These are phyloP conservation scores for Ganoderma leucocontextum DNA, from an alignment of 1,284 basidiomycete genomes.

Conservation along the genomic window DNA sequence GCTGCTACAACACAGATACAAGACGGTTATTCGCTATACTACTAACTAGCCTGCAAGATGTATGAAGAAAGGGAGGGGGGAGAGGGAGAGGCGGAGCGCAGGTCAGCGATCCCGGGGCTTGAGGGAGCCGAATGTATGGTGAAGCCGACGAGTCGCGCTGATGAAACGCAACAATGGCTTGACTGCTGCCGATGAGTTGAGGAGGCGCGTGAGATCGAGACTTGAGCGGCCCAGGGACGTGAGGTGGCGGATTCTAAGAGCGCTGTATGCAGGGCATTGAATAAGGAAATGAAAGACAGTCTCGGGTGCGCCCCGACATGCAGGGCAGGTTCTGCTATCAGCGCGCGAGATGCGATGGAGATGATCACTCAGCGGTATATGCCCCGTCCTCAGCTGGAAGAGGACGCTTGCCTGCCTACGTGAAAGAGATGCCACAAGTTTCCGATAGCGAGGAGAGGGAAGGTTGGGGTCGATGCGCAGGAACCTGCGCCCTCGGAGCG, in stretches of 20 bases:
- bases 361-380: constrained; percentile 39
- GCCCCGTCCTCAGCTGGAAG: constrained; percentile 41
- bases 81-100: no score
- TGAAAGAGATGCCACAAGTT: constrained; percentile 10
- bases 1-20: no score
- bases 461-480: constrained; percentile 17
- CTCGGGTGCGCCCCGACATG: constrained; percentile 17
- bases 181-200: no score
- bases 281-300: constrained; percentile 40
- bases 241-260: constrained; percentile 2
- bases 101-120: no score
- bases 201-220: background rate
- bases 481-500: background rate
- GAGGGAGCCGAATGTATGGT: no score
- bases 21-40: no score
- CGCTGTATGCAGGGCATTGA: constrained; percentile 29
- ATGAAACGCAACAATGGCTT: no score
- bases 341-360: constrained; percentile 34
- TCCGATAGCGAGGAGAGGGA: constrained; percentile 22
- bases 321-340: constrained; percentile 34
- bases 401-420: constrained; percentile 34
- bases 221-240: constrained; percentile 2
- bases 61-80: no score
- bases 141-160: no score
- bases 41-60: no score